Base-by-base conservation (phyloP, 495 filamentous ascomycete genomes). In the Parmelia sp. region DNA sequence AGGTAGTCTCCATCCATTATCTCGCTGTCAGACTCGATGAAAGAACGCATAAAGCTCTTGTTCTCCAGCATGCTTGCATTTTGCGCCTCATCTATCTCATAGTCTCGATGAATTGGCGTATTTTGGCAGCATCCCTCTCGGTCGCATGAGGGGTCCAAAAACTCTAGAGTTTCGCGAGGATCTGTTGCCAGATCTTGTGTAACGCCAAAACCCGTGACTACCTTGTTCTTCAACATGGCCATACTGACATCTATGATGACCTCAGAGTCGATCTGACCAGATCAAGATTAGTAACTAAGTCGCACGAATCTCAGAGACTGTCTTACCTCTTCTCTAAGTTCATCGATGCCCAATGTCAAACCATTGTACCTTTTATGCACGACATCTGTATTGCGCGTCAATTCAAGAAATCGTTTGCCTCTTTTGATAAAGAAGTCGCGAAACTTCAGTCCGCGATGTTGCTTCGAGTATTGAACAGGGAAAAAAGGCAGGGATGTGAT, bases 21-120 rank as follows among this genome's bases (percentile, higher is more conserved):
- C 4, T 31, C 27, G 49, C 4, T 15, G 25, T 29, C 49, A 3
- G 25, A 19, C 49, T 8, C 33, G 42, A 17, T 58, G 57, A 29
- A 63, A 58, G 33, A 71, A 64, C 12, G 51, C 64, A 33, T 55
- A 5, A 35, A 62, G 10, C 5, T 23, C 31, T 45, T 62, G n/a
- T 21, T 40, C 37, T 42, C 33, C 9, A 40, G 17, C 33, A 53
- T n/a, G n/a, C 1, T 19, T 5, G 5, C 23, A 7, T 5, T 1
- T 2, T 19, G 12, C 49, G 49, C 27, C 19, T 8, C 2, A 17
- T 53, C 49, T 31, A 53, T 2, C 5, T 6, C 1, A 6, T 17
- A 14, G 35, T 55, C 51, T 25, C 6, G 1, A 17, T 25, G 36
- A 15, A 59, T 42, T 7, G 36, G 5, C 8, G 35, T 29, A 19